These are phyloP conservation scores for Xylaria arbuscula DNA, from an alignment of 2,329 filamentous ascomycete species.

Conservation along the genomic window DNA sequence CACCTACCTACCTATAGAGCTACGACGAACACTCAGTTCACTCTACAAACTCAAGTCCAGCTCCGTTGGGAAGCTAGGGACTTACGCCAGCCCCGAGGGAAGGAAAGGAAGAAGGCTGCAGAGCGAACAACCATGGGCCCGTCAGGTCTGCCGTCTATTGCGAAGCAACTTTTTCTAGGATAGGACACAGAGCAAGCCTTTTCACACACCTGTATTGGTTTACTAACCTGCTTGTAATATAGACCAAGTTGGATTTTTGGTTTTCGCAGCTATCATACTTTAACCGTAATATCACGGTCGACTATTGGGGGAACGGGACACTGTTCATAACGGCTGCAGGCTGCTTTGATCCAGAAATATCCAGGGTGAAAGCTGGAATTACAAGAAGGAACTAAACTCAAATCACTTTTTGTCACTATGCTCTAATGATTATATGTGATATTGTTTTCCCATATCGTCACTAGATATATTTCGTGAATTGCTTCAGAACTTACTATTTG, in stretches of 20 bases:
- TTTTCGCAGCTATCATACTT: not conserved
- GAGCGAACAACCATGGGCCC: not conserved
- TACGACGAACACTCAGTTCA: not conserved
- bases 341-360: not conserved
- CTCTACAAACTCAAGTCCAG: not conserved
- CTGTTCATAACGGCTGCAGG: not conserved
- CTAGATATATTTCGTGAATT: constrained; percentile 16
- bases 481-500: constrained; percentile 17
- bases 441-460: not conserved
- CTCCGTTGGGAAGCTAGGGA: not conserved
- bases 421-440: too few species aligned
- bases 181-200: not conserved
- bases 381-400: not conserved
- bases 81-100: not conserved
- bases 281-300: not conserved
- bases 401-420: not conserved
- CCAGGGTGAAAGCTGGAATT: not conserved
- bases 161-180: not conserved
- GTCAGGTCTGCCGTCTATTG: not conserved
- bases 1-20: not conserved
- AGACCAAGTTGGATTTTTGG: not conserved
- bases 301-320: not conserved
- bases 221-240: not conserved
- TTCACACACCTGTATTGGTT: too few species aligned
- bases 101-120: not conserved